Base-by-base conservation (phyloP, 2,329 filamentous ascomycete species). In the Diaporthe amygdali region DNA sequence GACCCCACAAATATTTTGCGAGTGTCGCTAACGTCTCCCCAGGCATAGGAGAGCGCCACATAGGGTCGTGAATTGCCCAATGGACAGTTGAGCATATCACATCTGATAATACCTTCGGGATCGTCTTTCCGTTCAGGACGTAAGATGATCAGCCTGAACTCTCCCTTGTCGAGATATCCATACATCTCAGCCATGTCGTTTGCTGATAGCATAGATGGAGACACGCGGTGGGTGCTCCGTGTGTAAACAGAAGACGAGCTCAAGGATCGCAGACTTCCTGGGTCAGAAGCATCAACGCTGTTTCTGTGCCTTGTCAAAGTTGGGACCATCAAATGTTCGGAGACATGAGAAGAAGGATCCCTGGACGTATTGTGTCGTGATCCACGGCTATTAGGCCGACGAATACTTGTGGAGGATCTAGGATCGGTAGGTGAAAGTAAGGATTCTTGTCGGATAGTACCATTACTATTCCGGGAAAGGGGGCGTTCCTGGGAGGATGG, bases 21-120 rank as follows among this genome's bases (percentile, higher is more conserved):
- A 15, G 14, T 37, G 27, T 55, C 49, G 47, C 49, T 30, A 1
- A 34, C 37, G 8, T 68, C 64, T 17, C 64, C 64, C 64, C 64
- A 68, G 7, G 64, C 64, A 14, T 68, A 68, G n/a, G 64, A 68
- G 2, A 68, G 32, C n/a, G 64, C 64, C 10, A 52, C 17, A 15
- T 68, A 68, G 1, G 9, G 7, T 17, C 4, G 64, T 1, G 64
- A 3, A 0, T 46, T 3, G 3, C 17, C 15, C 52, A 68, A 20
- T 2, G 8, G 3, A 17, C 1, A 54, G 34, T 37, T 22, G 17
- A 32, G 17, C 10, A 68, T 68, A 12, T 68, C 34, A 5, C 64
- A 68, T 34, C 49, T 68, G 22, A 68, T 25, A 5, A 17, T 15
- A 46, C 22, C 27, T 12, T 56, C 37, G 22, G 54, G 14, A 41